A percentile compares a stretch with the other conserved stretches of the same genome.
Conservation (phyloP, 768 basidiomycete species). For the Guyanaporus albipodus region DNA sequence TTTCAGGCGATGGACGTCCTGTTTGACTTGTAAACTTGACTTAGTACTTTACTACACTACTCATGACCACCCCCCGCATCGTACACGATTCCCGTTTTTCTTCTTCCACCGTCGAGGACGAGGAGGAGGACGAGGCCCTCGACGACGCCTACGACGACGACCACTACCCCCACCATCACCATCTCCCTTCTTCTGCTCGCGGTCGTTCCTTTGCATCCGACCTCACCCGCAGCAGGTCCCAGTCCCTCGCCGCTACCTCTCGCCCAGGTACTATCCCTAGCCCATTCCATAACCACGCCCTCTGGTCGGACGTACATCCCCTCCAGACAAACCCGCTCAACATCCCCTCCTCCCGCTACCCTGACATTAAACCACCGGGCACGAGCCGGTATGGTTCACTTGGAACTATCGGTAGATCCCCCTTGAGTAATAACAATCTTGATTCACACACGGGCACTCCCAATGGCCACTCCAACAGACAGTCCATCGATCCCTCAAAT, state of each 20-base stretch:
- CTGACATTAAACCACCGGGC: constrained; percentile 59
- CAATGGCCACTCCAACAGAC: constrained; percentile 44
- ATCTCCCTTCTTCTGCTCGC: constrained; percentile 41
- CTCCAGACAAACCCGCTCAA: constrained; percentile 52
- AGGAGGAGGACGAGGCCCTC: constrained; percentile 64
- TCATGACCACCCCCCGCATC: constrained; percentile 36
- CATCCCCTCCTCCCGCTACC: constrained; percentile 51
- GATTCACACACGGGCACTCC: constrained; percentile 45
- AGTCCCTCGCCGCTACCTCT: constrained; percentile 61
- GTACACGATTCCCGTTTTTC: no score
- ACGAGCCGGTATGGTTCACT: constrained; percentile 62
- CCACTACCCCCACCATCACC: constrained; percentile 42
- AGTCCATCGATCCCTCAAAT: constrained; percentile 60
- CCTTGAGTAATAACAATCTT: constrained; percentile 47
- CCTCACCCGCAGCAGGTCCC: constrained; percentile 68
- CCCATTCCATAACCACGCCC: constrained; percentile 35
- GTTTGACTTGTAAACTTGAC: constrained; percentile 67
- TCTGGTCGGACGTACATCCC: constrained; percentile 57
- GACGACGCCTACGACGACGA: constrained; percentile 63
- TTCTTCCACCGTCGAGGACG: constrained; percentile 79
- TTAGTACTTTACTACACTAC: no score
- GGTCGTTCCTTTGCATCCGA: constrained; percentile 63
- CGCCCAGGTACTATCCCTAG: constrained; percentile 53
- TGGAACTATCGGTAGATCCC: constrained; percentile 53
- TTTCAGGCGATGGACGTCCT: constrained; percentile 77